These are phyloP conservation scores for Coccomyxa sp. DNA, from an alignment of 139 green algal genomes.

Conservation along the genomic window DNA sequence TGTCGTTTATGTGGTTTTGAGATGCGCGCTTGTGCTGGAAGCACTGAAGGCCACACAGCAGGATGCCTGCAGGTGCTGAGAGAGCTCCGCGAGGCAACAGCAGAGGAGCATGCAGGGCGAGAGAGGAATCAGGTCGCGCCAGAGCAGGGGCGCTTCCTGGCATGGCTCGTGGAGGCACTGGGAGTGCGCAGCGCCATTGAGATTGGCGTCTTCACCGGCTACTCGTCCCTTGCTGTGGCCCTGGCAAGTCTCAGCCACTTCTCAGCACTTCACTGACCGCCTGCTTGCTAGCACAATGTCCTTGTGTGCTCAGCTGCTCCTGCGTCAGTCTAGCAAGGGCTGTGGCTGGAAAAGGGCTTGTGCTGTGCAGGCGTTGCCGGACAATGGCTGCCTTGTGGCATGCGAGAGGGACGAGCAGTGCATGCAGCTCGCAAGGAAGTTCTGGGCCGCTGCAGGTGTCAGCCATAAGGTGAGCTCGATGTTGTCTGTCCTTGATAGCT, in stretches of 20 bases:
- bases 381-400: slow-evolving; percentile 65
- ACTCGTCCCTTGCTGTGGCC: slow-evolving; percentile 72
- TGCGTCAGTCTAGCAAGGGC: too few relatives aligned
- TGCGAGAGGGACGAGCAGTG: slow-evolving; percentile 67
- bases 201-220: slow-evolving; percentile 88
- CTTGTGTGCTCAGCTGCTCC: too few relatives aligned
- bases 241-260: slow-evolving; percentile 28
- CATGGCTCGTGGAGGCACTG: slow-evolving; percentile 61
- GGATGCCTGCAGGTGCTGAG: neutral
- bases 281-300: too few relatives aligned
- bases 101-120: neutral
- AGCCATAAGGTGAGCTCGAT: slow-evolving; percentile 7
- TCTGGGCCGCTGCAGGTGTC: slow-evolving; percentile 67
- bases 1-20: too few relatives aligned
- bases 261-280: neutral
- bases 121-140: slow-evolving; percentile 40
- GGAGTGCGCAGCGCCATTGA: slow-evolving; percentile 45
- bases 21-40: too few relatives aligned
- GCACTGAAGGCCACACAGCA: too few relatives aligned
- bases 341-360: too few relatives aligned
- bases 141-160: slow-evolving; percentile 81
- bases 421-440: slow-evolving; percentile 64
- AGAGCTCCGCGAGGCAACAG: neutral
- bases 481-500: neutral
- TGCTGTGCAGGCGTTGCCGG: slow-evolving; percentile 65